phyloP scores from a whole-genome alignment of 2,329 filamentous ascomycete genomes.

The Niveomyces coronatus region DNA sequence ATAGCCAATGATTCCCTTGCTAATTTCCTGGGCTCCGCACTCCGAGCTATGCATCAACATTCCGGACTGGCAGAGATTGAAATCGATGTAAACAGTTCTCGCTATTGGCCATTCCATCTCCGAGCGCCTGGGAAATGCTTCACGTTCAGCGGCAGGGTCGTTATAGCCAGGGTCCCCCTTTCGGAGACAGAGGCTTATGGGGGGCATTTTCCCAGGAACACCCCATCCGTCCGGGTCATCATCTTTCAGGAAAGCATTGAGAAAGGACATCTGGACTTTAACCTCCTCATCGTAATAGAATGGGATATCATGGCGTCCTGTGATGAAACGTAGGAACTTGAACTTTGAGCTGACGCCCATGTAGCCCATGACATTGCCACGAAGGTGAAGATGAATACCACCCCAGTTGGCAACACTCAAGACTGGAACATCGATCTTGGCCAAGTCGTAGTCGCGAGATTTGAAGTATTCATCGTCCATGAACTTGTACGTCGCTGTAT shows the following conservation, averaged over 20 bases:
- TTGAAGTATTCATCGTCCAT: slow-evolving; percentile 55
- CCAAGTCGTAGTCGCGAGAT: slow-evolving; percentile 53
- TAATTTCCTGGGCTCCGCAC: neutral
- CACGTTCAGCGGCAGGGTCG: too few relatives aligned
- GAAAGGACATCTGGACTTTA: slow-evolving; percentile 54
- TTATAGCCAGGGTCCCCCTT: too few relatives aligned
- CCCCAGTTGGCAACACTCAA: slow-evolving; percentile 63
- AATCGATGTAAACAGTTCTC: slow-evolving; percentile 50
- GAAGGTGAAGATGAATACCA: slow-evolving; percentile 56
- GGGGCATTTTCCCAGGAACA: too few relatives aligned
- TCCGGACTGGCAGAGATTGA: neutral
- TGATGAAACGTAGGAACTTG: slow-evolving; percentile 61
- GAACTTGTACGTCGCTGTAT: slow-evolving; percentile 41
- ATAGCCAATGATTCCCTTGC: neutral
- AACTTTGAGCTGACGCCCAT: slow-evolving; percentile 51
- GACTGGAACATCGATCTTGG: slow-evolving; percentile 56
- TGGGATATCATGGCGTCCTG: slow-evolving; percentile 59
- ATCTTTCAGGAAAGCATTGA: slow-evolving; percentile 61
- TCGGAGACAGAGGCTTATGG: too few relatives aligned
- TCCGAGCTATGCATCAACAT: too few relatives aligned
- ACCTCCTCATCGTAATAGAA: slow-evolving; percentile 64
- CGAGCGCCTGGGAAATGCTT: slow-evolving; percentile 40
- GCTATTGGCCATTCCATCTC: too few relatives aligned
- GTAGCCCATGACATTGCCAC: slow-evolving; percentile 60
- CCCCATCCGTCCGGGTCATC: slow-evolving; percentile 50